Base-by-base conservation (phyloP, 2,329 filamentous ascomycete species). In the Epichloe amarillans region DNA sequence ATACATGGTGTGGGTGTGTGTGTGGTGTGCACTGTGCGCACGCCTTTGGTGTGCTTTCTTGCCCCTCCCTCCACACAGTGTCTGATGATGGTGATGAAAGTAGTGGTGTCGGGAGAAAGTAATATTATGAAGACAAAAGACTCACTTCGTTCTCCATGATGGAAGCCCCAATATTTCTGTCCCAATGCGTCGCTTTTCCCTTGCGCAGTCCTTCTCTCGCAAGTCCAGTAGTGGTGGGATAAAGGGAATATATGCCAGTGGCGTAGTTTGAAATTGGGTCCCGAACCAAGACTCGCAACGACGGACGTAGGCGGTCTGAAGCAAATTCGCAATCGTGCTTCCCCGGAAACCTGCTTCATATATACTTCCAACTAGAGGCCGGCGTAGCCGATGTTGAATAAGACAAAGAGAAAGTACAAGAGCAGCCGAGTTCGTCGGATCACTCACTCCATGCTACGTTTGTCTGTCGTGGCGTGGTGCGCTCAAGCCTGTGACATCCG, bases 61-160 rank as follows among this genome's bases (percentile, higher is more conserved):
- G 5, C 12, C 36, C 12, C 36, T n/a, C 10, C 26, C 8, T 30
- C 26, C 26, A 30, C 26, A 30, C 26, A 30, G 17, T 33, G 17
- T 2, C 43, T 33, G 10, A 35, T 11, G n/a, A 35, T 17, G 30
- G 17, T 11, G 43, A 17, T 10, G 8, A 21, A 23, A 37, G 33
- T 33, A 17, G 23, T 12, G 12, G 17, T 5, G 26, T 33, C 15
- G 42, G 39, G 8, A 4, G 26, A 33, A 33, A 12, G 15, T 41
- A 12, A 11, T 37, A 2, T 26, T 2, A 40, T 26, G 5, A 43
- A 35, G 8, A 46, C 21, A 15, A 26, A 10, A 30, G 5, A 59
- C 57, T 54, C 39, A 55, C 57, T 48, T 53, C 52, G 51, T 53
- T 53, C 43, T 58, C 56, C 57, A 59, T 59, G 53, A 47, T 54